Evolutionary conservation across 116 monocot genomes (phyloP).

Genomic region (Zostera marina): DNA sequence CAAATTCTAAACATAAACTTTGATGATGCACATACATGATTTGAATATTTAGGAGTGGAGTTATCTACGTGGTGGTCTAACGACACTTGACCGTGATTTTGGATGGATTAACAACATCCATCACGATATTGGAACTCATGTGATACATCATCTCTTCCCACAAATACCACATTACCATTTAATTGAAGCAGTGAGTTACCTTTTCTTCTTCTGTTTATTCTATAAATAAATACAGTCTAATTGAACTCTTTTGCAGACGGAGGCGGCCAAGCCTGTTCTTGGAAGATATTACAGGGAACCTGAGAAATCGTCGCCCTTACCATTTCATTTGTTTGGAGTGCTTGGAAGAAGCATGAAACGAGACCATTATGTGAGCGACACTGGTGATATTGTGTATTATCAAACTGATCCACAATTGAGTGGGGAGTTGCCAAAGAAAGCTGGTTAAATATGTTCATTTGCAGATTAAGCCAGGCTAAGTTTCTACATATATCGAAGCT

Average conservation of each 20-base stretch:
- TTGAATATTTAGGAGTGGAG: conserved; percentile 53
- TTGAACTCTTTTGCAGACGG: conserved; percentile 25
- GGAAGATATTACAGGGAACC: conserved; percentile 85
- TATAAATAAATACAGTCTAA: not conserved
- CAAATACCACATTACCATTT: conserved; percentile 87
- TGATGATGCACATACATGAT: not conserved
- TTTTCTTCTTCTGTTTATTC: not conserved
- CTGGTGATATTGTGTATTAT: conserved; percentile 72
- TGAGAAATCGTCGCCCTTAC: conserved; percentile 50
- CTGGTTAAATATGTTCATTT: not conserved
- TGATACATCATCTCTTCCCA: conserved; percentile 83
- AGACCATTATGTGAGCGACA: conserved; percentile 70
- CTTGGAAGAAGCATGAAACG: conserved; percentile 35
- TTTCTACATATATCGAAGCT: not conserved
- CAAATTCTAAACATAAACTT: not conserved
- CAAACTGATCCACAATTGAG: conserved; percentile 30
- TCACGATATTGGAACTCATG: conserved; percentile 93
- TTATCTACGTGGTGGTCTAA: conserved; percentile 69
- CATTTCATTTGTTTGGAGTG: conserved; percentile 47
- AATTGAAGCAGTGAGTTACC: conserved; percentile 68
- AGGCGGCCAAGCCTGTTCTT: conserved; percentile 61
- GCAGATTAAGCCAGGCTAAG: not conserved
- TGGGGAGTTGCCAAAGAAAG: not conserved
- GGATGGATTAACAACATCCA: conserved; percentile 92
- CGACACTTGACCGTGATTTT: conserved; percentile 79